Base-by-base conservation (phyloP, 2,329 filamentous ascomycete genomes). In the Phyllosticta citribraziliensis region DNA sequence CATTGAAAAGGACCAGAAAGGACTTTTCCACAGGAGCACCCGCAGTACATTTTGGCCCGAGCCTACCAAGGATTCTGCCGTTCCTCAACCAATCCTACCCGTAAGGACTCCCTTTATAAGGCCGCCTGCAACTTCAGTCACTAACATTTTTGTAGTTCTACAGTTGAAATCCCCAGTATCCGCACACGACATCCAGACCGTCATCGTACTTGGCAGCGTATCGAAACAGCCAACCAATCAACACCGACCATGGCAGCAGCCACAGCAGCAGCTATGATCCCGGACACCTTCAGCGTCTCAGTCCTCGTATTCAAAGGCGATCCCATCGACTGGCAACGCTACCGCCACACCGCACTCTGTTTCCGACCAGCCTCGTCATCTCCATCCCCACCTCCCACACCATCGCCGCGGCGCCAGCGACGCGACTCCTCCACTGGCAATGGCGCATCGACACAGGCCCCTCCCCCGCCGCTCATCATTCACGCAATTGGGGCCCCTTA, bases 301-400 rank as follows among this genome's bases (percentile, higher is more conserved):
- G 55, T 60, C 24, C 58, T 60, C 17, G 25, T 60, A 35, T 60
- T 60, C 58, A 60, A 55, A 25, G 58, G 58, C 17, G 58, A 60
- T 20, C 58, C 58, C 24, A 9, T 60, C 22, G 58, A 60, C 52
- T 60, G 55, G 52, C 58, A 60, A 52, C 22, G 58, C 19, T 22
- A 60, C 52, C 58, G 58, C 22, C 58, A 60, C 40, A 60, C 58
- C 4, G 58, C 58, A 4, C 58, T 60, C 58, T 50, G 52, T 53
- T 60, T 60, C 52, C 58, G 58, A 8, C 58, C 58, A 47, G 52
- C 55, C 19, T 60, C 55, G 19, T 19, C 40, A 2, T 40, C 33
- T 40, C 33, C 33, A 4, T 40, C 33, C 5, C 33, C 33, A 14
- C 33, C 33, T 40, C 33, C 33, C 33, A 40, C 33, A 14, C 33